These are phyloP conservation scores for Oryza australiensis DNA, from an alignment of 176 grass and related monocot species.

Conservation along the genomic window DNA sequence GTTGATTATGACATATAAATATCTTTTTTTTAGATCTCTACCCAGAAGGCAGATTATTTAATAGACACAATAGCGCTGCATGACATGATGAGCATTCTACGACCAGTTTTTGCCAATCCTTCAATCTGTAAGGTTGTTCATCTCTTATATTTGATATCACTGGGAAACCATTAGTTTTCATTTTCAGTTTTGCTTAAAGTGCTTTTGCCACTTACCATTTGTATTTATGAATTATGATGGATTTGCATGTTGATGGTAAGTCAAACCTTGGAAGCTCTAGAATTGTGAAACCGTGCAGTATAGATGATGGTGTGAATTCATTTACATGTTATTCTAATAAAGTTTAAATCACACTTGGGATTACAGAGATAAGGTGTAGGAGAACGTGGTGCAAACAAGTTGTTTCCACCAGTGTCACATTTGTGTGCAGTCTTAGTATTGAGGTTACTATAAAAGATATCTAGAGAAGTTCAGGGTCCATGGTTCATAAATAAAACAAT, in stretches of 20 bases:
- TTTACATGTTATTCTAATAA: constrained; percentile 4
- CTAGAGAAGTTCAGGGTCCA: neutral
- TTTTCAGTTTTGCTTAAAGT: neutral
- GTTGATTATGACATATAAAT: constrained; percentile 16
- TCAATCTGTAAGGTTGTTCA: constrained; percentile 74
- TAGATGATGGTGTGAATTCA: neutral
- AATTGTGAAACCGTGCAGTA: constrained; percentile 16
- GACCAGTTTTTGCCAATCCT: constrained; percentile 70
- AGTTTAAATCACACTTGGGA: neutral
- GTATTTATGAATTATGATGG: neutral
- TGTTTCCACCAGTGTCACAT: neutral
- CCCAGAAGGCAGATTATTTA: constrained; percentile 75
- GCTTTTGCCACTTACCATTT: neutral
- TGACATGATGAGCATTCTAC: constrained; percentile 74
- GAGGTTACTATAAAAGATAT: constrained; percentile 17
- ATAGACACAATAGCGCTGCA: constrained; percentile 92
- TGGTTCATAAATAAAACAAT: neutral
- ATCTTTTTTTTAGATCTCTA: constrained; percentile 67
- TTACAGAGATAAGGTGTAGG: neutral
- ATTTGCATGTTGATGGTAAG: constrained; percentile 6
- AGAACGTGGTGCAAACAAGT: neutral
- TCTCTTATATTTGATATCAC: constrained; percentile 34
- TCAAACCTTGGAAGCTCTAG: neutral
- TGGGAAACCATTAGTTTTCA: neutral
- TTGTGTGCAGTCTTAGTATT: constrained; percentile 14